Evolutionary conservation across 2,329 filamentous ascomycete species (phyloP).

Genomic region (Epichloe gansuensis): DNA sequence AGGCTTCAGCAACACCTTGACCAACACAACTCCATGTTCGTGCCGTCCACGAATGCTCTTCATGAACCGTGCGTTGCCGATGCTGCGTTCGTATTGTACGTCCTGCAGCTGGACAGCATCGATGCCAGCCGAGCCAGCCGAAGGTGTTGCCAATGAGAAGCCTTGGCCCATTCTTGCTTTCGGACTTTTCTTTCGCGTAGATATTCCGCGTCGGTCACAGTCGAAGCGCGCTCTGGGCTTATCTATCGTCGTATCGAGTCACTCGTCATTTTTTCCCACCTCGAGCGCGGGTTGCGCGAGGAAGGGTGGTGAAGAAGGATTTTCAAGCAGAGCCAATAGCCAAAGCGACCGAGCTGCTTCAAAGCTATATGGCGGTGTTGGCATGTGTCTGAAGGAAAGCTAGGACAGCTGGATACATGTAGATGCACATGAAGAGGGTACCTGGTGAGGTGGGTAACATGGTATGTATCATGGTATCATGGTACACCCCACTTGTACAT

Average conservation of each 20-base stretch:
- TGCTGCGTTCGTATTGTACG: slow-evolving; percentile 78
- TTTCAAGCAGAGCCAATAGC: not conserved
- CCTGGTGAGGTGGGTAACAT: too few relatives aligned
- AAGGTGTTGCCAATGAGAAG: slow-evolving; percentile 85
- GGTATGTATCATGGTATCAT: too few relatives aligned
- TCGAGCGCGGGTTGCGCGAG: not conserved
- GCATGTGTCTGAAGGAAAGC: too few relatives aligned
- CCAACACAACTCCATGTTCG: slow-evolving; percentile 79
- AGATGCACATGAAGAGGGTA: too few relatives aligned
- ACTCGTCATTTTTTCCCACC: slow-evolving; percentile 2
- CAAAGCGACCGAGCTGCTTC: too few relatives aligned
- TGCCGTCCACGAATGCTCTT: slow-evolving; percentile 88
- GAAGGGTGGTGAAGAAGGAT: not conserved
- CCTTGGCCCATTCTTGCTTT: slow-evolving; percentile 70
- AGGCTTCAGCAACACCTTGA: slow-evolving; percentile 91
- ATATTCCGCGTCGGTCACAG: not conserved
- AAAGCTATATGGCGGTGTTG: too few relatives aligned
- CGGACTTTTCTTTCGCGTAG: not conserved
- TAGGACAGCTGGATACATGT: too few relatives aligned
- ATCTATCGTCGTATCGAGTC: not conserved
- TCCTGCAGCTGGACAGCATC: slow-evolving; percentile 87
- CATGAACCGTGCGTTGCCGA: slow-evolving; percentile 89
- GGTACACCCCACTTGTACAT: too few relatives aligned
- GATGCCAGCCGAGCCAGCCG: slow-evolving; percentile 82
- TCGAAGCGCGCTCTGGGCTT: not conserved